Base-by-base conservation (phyloP, 805 yeast species). In the Candida ulmi region DNA sequence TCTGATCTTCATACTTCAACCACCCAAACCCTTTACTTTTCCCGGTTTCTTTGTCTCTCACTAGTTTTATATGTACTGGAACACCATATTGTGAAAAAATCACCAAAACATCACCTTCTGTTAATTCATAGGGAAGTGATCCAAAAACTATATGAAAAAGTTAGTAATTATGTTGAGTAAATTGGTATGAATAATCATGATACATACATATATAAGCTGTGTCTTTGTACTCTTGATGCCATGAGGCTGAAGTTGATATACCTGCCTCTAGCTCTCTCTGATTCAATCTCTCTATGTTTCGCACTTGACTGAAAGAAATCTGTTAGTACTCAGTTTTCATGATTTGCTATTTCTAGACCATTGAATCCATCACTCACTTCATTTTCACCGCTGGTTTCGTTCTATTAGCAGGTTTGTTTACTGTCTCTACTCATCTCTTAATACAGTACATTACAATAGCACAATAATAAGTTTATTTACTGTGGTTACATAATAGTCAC, bases 31-130 rank as follows among this genome's bases (percentile, higher is more conserved):
- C 93, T 39, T 71, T 69, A 2, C 87, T 77, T 40, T 72, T 72
- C 2, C 88, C 87, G 0, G 83, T 71, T 3, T 68, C 73, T 41
- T 66, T 68, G 52, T 87, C 91, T 42, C 91, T 71, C 19, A 76
- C 72, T 37, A 90, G 63, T 37, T 80, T 76, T 27, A 91, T 56
- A 49, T 83, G 85, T 0, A 83, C 82, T 0, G 96, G 96, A 16
- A 80, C 72, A 0, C 98, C 98, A 59, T 75, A 91, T 54, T 91
- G 97, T 2, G 95, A 83, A 57, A 91, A 91, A 25, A 90, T 75
- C 0, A 78, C 72, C 7, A 88, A 52, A 0, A 91, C 59, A 55
- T 91, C 97, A 35, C 79, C 78, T 55, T 88, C 96, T 8, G 76
- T 77, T 21, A 88, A 57, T 25, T 76, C 75, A 13, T 54, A 61